Base-by-base conservation (phyloP, 2,329 filamentous ascomycete genomes). In the Domatiomyces globalis region DNA sequence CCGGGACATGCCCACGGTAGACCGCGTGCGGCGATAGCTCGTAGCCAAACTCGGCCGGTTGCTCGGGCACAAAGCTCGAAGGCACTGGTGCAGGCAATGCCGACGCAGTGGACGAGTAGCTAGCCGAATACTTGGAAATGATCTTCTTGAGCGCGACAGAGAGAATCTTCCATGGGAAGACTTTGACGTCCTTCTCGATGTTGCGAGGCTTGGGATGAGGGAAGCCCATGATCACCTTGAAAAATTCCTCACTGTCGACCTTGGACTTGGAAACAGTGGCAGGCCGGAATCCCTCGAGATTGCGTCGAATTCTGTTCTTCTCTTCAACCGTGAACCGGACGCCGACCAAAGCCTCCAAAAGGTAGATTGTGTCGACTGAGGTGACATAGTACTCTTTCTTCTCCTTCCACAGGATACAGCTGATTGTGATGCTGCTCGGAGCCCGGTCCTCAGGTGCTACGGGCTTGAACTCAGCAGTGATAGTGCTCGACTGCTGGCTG, bases 111-210 rank as follows among this genome's bases (percentile, higher is more conserved):
- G 80, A 83, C n/a, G 80, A 79, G 63, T 83, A 83, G 65, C 78
- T 83, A 53, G 80, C 80, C 60, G 80, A 82, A 68, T 96, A 98
- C 84, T 98, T 98, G 63, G 87, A 83, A 65, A 98, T 94, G 63
- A 98, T 96, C 74, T 98, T 98, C 77, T 94, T 94, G 58, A 98
- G 76, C 0, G 92, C 90, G 54, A 81, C 78, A 47, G 80, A 79
- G 45, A 98, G 75, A 54, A 92, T 87, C 68, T 88, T 92, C 92
- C 92, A 98, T 4, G 88, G 84, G 64, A 96, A 98, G 10, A 96
- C 92, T 71, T 98, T 98, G 65, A 98, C 89, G 63, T 96, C 90
- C 72, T 98, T 98, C 73, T 96, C 92, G 58, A 98, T 98, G 64
- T 96, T 95, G 56, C 92, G 79, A 17, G 92, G 92, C 69, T 96